Conservation (phyloP, 1,139 yeast species). For the Candida neerlandica region DNA sequence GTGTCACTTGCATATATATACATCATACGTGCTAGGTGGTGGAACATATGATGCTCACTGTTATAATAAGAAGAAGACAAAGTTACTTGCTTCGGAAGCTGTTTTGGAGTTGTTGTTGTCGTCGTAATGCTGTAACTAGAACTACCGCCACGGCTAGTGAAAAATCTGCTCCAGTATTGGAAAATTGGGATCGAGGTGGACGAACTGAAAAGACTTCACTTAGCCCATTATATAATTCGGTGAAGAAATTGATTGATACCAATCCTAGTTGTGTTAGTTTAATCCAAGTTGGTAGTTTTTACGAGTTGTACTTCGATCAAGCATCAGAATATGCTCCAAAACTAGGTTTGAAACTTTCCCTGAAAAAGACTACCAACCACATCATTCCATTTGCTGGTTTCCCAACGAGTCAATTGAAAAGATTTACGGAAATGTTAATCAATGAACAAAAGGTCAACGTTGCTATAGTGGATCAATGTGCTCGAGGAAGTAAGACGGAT, state of each 20-base stretch:
- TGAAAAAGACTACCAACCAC: slow-evolving; percentile 43
- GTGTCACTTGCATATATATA: too few species aligned
- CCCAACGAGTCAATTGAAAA: slow-evolving; percentile 70
- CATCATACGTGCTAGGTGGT: too few species aligned
- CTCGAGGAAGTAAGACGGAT: slow-evolving; percentile 23
- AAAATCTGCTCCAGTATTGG: slow-evolving; percentile 2
- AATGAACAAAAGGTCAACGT: slow-evolving; percentile 70
- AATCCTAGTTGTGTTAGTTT: slow-evolving; percentile 72
- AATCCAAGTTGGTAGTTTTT: slow-evolving; percentile 88
- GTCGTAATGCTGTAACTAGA: neutral
- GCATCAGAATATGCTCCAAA: slow-evolving; percentile 74
- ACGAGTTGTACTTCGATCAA: slow-evolving; percentile 86
- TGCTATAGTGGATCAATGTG: slow-evolving; percentile 76
- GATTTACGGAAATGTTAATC: slow-evolving; percentile 74
- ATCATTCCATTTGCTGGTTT: slow-evolving; percentile 89
- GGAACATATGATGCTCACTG: neutral
- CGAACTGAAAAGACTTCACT: slow-evolving; percentile 18
- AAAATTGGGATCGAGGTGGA: slow-evolving; percentile 48
- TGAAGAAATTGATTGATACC: slow-evolving; percentile 36
- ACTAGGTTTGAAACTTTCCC: slow-evolving; percentile 59
- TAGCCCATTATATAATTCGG: slow-evolving; percentile 41
- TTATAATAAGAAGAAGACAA: neutral
- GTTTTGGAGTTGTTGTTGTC: neutral
- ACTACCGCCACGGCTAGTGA: neutral
- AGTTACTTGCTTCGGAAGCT: neutral